Conservation (phyloP, 257 asterid genomes). For the Fraxinus quadrangulata region DNA sequence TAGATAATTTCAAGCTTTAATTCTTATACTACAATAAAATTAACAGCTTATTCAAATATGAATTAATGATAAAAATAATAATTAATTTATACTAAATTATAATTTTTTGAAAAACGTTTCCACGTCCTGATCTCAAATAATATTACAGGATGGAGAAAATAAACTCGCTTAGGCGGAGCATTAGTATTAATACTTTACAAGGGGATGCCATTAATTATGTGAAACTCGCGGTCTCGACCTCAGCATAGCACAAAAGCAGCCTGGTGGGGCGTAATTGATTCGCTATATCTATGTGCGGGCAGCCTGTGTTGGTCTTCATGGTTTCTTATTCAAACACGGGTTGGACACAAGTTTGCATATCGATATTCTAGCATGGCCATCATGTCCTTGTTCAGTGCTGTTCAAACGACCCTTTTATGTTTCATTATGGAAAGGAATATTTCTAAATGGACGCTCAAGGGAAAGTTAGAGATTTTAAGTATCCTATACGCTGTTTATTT, state of each 20-base stretch:
- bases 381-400: slow-evolving; percentile 56
- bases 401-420: slow-evolving; percentile 55
- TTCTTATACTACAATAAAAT: too few species aligned
- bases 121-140: too few species aligned
- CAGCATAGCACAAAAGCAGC: slow-evolving; percentile 25
- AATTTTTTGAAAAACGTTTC: too few species aligned
- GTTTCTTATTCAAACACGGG: slow-evolving; percentile 63
- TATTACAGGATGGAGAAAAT: too few species aligned
- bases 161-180: slow-evolving; percentile 43
- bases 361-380: slow-evolving; percentile 57
- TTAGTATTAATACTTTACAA: slow-evolving; percentile 54
- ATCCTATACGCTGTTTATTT: slow-evolving; percentile 46
- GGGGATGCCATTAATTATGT: slow-evolving; percentile 41
- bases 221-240: background rate
- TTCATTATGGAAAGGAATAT: slow-evolving; percentile 42
- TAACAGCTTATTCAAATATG: too few species aligned
- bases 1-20: too few species aligned
- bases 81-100: too few species aligned
- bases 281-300: slow-evolving; percentile 40
- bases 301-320: slow-evolving; percentile 69
- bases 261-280: slow-evolving; percentile 22
- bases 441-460: slow-evolving; percentile 57
- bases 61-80: too few species aligned
- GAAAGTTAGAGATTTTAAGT: slow-evolving; percentile 48
- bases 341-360: slow-evolving; percentile 56